Conservation (phyloP, 331 rosid species). For the Malus hybrid region DNA sequence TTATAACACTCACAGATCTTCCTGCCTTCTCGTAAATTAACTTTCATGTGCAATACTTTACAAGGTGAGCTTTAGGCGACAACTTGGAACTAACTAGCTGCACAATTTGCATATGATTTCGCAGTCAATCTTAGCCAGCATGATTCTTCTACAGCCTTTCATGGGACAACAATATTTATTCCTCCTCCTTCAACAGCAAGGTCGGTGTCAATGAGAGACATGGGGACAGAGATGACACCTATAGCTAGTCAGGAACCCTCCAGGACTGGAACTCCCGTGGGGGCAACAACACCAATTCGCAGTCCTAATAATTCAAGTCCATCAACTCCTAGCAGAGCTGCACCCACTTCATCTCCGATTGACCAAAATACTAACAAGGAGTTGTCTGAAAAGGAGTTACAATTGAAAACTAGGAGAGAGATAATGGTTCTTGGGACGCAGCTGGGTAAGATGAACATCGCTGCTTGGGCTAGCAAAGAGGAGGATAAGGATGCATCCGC, state of each 20-base stretch:
- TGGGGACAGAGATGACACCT: slow-evolving; percentile 99
- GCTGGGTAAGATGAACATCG: slow-evolving; percentile 86
- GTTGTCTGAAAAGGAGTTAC: slow-evolving; percentile 84
- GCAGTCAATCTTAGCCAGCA: slow-evolving; percentile 80
- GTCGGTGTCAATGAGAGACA: slow-evolving; percentile 96
- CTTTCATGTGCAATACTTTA: not conserved
- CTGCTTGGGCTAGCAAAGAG: slow-evolving; percentile 99
- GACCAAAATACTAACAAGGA: slow-evolving; percentile 33
- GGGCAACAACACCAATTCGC: slow-evolving; percentile 87
- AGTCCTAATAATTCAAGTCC: slow-evolving; percentile 83
- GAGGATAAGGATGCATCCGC: slow-evolving; percentile 87
- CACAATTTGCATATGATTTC: slow-evolving; percentile 7
- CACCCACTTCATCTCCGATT: slow-evolving; percentile 23
- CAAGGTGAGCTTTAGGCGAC: not conserved
- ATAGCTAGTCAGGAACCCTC: slow-evolving; percentile 98
- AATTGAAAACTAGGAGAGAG: slow-evolving; percentile 85
- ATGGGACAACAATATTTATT: slow-evolving; percentile 66
- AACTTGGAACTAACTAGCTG: not conserved
- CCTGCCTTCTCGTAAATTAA: not conserved
- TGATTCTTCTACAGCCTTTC: slow-evolving; percentile 61
- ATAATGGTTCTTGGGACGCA: slow-evolving; percentile 89
- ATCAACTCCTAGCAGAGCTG: slow-evolving; percentile 70
- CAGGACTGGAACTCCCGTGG: slow-evolving; percentile 86
- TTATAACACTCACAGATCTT: not conserved
- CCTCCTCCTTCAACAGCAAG: slow-evolving; percentile 94